Evolutionary conservation across 768 basidiomycete genomes (phyloP).

Genomic region (Cyathus striatus): DNA sequence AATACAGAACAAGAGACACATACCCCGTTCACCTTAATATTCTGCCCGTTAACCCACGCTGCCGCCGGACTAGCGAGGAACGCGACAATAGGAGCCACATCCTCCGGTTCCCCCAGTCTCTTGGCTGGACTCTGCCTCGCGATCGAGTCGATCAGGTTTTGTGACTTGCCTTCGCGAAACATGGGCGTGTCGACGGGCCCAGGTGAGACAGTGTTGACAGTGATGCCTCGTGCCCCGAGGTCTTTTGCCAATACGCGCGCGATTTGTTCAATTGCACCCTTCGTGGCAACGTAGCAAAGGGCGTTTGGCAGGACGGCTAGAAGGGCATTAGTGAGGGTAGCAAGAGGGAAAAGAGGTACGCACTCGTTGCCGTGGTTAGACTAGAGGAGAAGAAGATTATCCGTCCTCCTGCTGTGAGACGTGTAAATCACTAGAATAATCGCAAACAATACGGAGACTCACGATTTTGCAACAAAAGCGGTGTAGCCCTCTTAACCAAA

Average conservation of each 20-base stretch:
- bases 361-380: slow-evolving; percentile 36
- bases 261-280: slow-evolving; percentile 58
- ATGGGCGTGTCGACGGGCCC: slow-evolving; percentile 52
- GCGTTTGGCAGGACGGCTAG: slow-evolving; percentile 39
- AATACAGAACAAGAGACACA: too few species aligned
- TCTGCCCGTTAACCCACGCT: slow-evolving; percentile 55
- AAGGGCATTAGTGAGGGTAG: neutral
- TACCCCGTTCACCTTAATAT: slow-evolving; percentile 53
- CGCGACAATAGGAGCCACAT: slow-evolving; percentile 47
- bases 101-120: slow-evolving; percentile 43
- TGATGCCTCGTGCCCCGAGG: slow-evolving; percentile 46
- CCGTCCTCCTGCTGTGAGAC: slow-evolving; percentile 38
- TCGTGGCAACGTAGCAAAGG: slow-evolving; percentile 48
- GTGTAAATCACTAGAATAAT: neutral
- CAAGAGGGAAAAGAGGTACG: slow-evolving; percentile 6
- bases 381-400: slow-evolving; percentile 56
- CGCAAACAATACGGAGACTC: slow-evolving; percentile 8
- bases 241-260: slow-evolving; percentile 55
- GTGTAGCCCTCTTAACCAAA: slow-evolving; percentile 43
- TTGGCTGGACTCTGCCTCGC: slow-evolving; percentile 40
- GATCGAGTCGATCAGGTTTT: slow-evolving; percentile 38
- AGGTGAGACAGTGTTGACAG: slow-evolving; percentile 53
- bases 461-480: slow-evolving; percentile 38
- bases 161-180: slow-evolving; percentile 51
- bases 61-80: slow-evolving; percentile 50